Conservation (phyloP, 1,284 basidiomycete species). For the Cutaneotrichosporon cutaneum region DNA sequence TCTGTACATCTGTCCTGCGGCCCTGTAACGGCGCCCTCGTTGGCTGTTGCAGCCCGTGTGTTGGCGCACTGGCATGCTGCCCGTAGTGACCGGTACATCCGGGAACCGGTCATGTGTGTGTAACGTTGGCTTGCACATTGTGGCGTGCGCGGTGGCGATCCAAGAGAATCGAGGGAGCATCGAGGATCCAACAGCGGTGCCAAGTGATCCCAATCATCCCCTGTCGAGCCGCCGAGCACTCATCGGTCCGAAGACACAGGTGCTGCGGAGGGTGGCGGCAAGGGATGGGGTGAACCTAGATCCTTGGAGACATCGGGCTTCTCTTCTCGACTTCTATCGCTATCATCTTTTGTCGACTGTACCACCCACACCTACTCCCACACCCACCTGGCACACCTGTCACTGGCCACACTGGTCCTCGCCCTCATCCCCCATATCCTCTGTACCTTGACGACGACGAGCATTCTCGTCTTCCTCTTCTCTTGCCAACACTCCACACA, state of each 20-base stretch:
- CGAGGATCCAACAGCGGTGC: background rate
- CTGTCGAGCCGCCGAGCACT: background rate
- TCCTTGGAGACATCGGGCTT: background rate
- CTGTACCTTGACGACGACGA: background rate
- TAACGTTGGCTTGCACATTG: background rate
- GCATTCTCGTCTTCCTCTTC: background rate
- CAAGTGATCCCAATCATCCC: background rate
- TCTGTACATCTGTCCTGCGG: background rate
- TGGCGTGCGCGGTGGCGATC: background rate
- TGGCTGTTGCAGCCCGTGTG: too few species aligned
- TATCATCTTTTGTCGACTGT: too few species aligned
- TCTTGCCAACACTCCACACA: background rate
- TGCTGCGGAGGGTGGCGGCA: background rate
- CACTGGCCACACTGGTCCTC: background rate
- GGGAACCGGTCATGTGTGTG: too few species aligned
- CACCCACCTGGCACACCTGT: too few species aligned
- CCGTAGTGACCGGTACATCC: too few species aligned
- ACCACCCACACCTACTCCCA: too few species aligned
- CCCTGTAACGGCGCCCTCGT: too few species aligned
- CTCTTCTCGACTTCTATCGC: constrained; percentile 3
- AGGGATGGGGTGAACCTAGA: background rate
- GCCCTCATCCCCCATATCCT: background rate
- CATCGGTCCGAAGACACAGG: background rate
- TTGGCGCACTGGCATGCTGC: too few species aligned
- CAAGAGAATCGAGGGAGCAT: background rate